Percentiles rank a stretch among this genome's conserved stretches.
phyloP scores from a whole-genome alignment of 1,284 basidiomycete genomes.

The Tilletia setariae region DNA sequence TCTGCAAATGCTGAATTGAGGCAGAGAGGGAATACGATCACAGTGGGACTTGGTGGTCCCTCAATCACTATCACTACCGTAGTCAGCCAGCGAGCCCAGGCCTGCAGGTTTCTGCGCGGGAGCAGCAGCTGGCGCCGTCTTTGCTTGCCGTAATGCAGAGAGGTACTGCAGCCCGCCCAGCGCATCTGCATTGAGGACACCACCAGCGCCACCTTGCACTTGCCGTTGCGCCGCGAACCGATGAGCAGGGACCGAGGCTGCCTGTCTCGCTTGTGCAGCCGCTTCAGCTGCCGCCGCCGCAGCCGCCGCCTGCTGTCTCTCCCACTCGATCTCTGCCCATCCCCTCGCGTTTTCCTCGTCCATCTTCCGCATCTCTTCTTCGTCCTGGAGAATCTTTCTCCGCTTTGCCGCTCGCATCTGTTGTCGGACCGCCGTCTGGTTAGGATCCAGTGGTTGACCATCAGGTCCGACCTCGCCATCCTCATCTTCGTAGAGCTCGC shows the following conservation, averaged over 20 bases:
- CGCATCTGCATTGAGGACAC: conserved; percentile 34
- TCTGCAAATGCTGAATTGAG: neutral
- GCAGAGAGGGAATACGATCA: neutral
- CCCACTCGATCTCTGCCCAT: conserved; percentile 41
- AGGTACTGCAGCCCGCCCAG: conserved; percentile 33
- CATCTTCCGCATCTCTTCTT: conserved; percentile 41
- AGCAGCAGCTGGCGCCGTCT: neutral
- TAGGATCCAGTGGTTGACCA: neutral
- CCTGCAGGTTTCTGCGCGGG: conserved; percentile 21
- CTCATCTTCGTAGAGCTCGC: conserved; percentile 22
- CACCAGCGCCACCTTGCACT: neutral
- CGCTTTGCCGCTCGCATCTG: conserved; percentile 34
- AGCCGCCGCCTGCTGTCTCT: conserved; percentile 24
- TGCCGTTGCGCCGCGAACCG: neutral
- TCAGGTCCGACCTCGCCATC: conserved; percentile 18
- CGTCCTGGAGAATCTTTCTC: conserved; percentile 28
- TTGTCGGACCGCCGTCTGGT: neutral
- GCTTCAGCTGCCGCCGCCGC: conserved; percentile 16
- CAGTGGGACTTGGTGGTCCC: neutral
- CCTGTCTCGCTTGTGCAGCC: conserved; percentile 5
- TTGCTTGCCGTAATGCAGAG: conserved; percentile 20
- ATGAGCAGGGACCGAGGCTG: conserved; percentile 6
- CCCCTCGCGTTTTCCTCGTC: conserved; percentile 47
- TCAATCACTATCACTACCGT: conserved; percentile 46
- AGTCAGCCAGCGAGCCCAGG: conserved; percentile 40